phyloP scores from a whole-genome alignment of 106 monocot species.

The Iris macrosiphon region DNA sequence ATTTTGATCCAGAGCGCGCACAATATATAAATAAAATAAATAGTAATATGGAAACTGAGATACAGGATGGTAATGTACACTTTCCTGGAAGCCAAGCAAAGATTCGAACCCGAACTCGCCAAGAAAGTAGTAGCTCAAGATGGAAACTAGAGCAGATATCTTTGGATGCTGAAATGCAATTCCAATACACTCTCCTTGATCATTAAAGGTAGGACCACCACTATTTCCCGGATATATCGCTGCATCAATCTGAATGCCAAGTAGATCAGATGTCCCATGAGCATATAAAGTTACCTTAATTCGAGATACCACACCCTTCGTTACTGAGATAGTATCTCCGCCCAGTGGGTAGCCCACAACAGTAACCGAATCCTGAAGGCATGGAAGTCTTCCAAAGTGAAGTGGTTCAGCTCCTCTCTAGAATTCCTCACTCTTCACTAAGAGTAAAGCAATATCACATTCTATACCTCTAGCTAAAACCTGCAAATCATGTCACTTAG shows the following conservation, averaged over 20 bases:
- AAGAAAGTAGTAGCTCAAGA: too few species aligned
- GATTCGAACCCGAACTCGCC: too few species aligned
- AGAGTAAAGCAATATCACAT: constrained; percentile 92
- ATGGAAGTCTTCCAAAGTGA: constrained; percentile 73
- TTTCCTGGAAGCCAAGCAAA: too few species aligned
- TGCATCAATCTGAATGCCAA: constrained; percentile 99
- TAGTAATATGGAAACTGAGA: too few species aligned
- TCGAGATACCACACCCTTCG: constrained; percentile 80
- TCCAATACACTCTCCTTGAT: constrained; percentile 95
- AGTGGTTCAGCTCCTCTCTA: constrained; percentile 93
- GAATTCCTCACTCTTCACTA: constrained; percentile 91
- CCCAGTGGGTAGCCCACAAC: constrained; percentile 85
- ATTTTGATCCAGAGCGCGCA: too few species aligned
- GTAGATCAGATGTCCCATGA: constrained; percentile 92
- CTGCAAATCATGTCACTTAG: constrained; percentile 66
- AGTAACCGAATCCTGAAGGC: too few species aligned
- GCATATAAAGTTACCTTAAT: constrained; percentile 90
- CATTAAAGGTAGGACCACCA: constrained; percentile 97
- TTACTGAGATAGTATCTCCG: constrained; percentile 80
- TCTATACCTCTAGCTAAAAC: constrained; percentile 95
- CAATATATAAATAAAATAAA: too few species aligned
- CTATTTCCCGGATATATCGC: constrained; percentile 99
- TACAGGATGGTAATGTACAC: too few species aligned
- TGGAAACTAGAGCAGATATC: too few species aligned
- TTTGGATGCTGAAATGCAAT: constrained; percentile 99